Conservation (phyloP, 73 alveolate species). For the Paramecium biaurelia region DNA sequence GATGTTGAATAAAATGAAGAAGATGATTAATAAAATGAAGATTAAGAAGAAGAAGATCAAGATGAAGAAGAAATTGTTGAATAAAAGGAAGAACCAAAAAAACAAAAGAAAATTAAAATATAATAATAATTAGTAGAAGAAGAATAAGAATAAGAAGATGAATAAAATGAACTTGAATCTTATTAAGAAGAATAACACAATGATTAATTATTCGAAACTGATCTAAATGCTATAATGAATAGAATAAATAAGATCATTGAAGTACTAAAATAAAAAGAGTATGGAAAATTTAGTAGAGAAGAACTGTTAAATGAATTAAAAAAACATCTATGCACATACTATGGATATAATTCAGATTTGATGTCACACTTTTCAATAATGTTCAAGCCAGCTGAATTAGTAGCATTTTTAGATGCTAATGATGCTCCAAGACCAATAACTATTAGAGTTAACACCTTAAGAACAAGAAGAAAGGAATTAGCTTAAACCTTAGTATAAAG, state of each 20-base stretch:
- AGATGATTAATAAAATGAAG: conserved; percentile 20
- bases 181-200: not conserved
- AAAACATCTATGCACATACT: conserved; percentile 71
- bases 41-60: conserved; percentile 35
- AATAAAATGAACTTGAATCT: not conserved
- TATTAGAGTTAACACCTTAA: conserved; percentile 96
- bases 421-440: conserved; percentile 95
- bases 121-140: not conserved
- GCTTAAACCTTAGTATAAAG: conserved; percentile 93
- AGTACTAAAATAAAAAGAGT: not conserved
- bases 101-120: not conserved
- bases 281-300: not conserved
- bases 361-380: conserved; percentile 77
- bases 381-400: conserved; percentile 88
- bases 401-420: conserved; percentile 94
- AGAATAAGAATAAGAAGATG: not conserved
- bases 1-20: conserved; percentile 16
- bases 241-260: not conserved
- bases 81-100: conserved; percentile 27
- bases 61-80: conserved; percentile 45
- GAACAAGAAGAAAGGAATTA: conserved; percentile 95
- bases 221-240: not conserved
- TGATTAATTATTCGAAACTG: not conserved
- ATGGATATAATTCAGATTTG: conserved; percentile 88
- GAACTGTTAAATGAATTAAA: conserved; percentile 41